A percentile compares a stretch with the other conserved stretches of the same genome.
Conservation (phyloP, 768 basidiomycete species). For the Trametes villosa region DNA sequence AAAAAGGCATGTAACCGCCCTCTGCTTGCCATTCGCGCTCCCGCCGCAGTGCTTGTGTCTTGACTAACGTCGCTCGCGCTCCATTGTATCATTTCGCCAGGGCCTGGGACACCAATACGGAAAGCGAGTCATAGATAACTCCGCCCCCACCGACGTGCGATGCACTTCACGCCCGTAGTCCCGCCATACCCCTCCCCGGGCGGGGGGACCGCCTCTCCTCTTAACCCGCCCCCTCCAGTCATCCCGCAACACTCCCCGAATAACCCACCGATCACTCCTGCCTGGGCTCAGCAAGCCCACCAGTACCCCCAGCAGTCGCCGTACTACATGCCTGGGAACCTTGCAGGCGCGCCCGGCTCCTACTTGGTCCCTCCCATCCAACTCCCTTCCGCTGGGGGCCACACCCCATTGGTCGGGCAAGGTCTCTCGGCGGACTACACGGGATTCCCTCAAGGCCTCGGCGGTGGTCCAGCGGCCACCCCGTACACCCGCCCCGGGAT, state of each 20-base stretch:
- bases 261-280: conserved; percentile 18
- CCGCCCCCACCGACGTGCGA: conserved; percentile 6
- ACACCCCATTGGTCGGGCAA: conserved; percentile 16
- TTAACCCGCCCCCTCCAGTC: conserved; percentile 29
- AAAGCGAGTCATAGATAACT: conserved; percentile 8
- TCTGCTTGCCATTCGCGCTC: background rate
- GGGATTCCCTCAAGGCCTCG: conserved; percentile 27
- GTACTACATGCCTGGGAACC: conserved; percentile 20
- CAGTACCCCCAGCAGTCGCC: conserved; percentile 27
- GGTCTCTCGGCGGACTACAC: conserved; percentile 39
- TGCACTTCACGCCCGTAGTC: conserved; percentile 37
- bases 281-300: conserved; percentile 23
- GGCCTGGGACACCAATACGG: background rate
- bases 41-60: background rate
- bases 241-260: conserved; percentile 32
- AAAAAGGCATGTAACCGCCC: conserved; percentile 21
- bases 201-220: conserved; percentile 19
- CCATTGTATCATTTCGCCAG: background rate
- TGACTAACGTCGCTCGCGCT: conserved; percentile 1
- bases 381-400: conserved; percentile 29
- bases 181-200: conserved; percentile 34
- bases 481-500: conserved; percentile 10
- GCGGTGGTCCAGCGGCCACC: conserved; percentile 14
- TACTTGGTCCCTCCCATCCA: conserved; percentile 38
- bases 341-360: conserved; percentile 30